A percentile compares a stretch with the other conserved stretches of the same genome.
phyloP scores from a whole-genome alignment of 1,284 basidiomycete genomes.

The Trichosporon inkin region DNA sequence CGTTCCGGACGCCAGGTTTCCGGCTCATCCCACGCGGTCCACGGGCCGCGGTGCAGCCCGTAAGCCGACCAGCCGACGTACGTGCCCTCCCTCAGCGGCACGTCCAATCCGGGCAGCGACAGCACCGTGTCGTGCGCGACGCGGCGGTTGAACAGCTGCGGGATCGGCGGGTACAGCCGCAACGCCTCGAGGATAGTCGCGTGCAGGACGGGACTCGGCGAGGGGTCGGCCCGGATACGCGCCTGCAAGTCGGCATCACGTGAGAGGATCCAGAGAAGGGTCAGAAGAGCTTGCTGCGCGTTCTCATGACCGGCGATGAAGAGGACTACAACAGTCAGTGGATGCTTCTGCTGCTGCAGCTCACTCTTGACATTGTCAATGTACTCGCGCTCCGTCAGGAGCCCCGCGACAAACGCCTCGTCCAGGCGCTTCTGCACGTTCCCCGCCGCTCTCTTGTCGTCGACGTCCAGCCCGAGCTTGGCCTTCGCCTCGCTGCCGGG shows the following conservation, averaged over 20 bases:
- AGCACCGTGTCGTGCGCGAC: neutral
- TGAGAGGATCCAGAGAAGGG: neutral
- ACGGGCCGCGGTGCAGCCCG: neutral
- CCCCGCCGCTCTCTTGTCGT: neutral
- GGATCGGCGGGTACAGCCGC: constrained; percentile 7
- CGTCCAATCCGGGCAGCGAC: neutral
- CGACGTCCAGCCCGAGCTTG: neutral
- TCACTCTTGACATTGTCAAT: constrained; percentile 13
- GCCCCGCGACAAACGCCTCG: neutral
- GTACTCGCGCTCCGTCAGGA: neutral
- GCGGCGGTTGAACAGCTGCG: constrained; percentile 11
- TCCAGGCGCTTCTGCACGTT: neutral
- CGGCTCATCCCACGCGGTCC: neutral
- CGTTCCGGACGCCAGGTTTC: constrained; percentile 3
- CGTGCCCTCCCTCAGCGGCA: neutral
- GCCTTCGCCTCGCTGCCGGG: neutral
- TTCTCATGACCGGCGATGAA: constrained; percentile 12
- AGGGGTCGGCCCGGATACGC: neutral
- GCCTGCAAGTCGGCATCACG: neutral
- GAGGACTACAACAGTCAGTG: constrained; percentile 1
- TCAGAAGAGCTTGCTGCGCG: constrained; percentile 6
- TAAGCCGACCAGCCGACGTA: constrained; percentile 9
- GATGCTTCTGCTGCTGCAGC: neutral
- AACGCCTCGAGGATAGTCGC: constrained; percentile 7
- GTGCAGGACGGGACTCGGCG: neutral